A percentile compares a stretch with the other conserved stretches of the same genome.
Conservation (phyloP, 1,284 basidiomycete genomes). For the Rhodotorula sp. region DNA sequence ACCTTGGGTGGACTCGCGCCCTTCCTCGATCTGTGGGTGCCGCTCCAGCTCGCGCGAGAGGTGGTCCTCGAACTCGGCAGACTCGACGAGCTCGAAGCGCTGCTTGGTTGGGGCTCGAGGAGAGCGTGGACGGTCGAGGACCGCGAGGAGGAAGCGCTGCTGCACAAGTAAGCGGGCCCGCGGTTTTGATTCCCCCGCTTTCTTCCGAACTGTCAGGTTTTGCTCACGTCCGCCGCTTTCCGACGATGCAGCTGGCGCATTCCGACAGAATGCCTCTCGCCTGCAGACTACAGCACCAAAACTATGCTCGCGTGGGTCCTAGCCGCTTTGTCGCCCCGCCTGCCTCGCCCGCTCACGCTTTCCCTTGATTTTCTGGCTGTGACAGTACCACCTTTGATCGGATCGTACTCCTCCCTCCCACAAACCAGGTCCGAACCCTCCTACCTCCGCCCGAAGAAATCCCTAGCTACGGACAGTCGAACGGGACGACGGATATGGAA, state of each 20-base stretch:
- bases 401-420: constrained; percentile 27
- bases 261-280: constrained; percentile 11
- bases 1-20: constrained; percentile 33
- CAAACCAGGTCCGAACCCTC: constrained; percentile 31
- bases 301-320: constrained; percentile 34
- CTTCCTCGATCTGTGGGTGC: constrained; percentile 35
- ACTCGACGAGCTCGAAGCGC: constrained; percentile 22
- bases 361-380: too few relatives aligned
- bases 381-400: constrained; percentile 31
- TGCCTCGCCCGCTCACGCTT: neutral
- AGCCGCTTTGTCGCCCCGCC: too few relatives aligned
- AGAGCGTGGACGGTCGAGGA: constrained; percentile 38
- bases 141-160: constrained; percentile 32
- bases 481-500: too few relatives aligned
- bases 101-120: constrained; percentile 36
- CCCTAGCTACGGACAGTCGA: neutral
- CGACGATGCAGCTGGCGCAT: constrained; percentile 31
- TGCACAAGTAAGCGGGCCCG: constrained; percentile 32
- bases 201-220: too few relatives aligned
- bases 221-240: neutral
- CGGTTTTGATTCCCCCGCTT: neutral
- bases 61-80: constrained; percentile 12
- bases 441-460: neutral
- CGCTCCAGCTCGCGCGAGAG: constrained; percentile 13
- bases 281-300: constrained; percentile 25